Base-by-base conservation (phyloP, 176 grass and related monocot genomes). In the Carex scoparia region DNA sequence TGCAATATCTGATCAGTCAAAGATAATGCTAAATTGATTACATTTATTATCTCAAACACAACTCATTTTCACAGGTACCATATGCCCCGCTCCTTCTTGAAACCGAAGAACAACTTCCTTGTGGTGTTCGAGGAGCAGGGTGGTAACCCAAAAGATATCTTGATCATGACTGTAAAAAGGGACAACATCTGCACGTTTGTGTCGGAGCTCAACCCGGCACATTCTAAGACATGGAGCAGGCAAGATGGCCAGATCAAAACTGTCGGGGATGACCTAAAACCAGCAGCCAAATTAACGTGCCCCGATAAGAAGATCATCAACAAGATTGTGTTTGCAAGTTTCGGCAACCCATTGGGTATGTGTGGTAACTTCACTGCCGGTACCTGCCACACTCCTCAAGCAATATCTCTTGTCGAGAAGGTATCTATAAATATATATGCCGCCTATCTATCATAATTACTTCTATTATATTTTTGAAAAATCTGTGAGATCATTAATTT, bases 81-180 rank as follows among this genome's bases (percentile, higher is more conserved):
- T 61, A 60, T 94, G 51, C 95, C 95, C 1, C 92, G 95, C 0
- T 10, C 86, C 18, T 97, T 86, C 86, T 82, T 97, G 69, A 97
- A 97, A 84, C 44, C 89, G 46, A 92, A 93, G 74, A 79, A 89
- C 80, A 98, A 98, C 80, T 89, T 90, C 3, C 57, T 98, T 81
- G 91, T 98, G 15, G 13, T 98, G 61, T 98, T 91, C 32, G 95
- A 98, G 89, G 95, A 98, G 86, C 86, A 94, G 9, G n/a, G 79
- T 7, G 95, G 95, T 62, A 98, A 86, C 67, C 88, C 89, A 15
- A 85, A 88, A 15, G 95, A 83, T 73, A 91, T 98, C 55, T 77
- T 81, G 13, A 53, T 93, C 64, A 74, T 88, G 79, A 91, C 83
- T 0, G 95, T 94, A 32, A 92, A 88, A 78, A 93, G 93, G 83